phyloP scores from a whole-genome alignment of 2,329 filamentous ascomycete species.

The Cladosporium colombiae region DNA sequence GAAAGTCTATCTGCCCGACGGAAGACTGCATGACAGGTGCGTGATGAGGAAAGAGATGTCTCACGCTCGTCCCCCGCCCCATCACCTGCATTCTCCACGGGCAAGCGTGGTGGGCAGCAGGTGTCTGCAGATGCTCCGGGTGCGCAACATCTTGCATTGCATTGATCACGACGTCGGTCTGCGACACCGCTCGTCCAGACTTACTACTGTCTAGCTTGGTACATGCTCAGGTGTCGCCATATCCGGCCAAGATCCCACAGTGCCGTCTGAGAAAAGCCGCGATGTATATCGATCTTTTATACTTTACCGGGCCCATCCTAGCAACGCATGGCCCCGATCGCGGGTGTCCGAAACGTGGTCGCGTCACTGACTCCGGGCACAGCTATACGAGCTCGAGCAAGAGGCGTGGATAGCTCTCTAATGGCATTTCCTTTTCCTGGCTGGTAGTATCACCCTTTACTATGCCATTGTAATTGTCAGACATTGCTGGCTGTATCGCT shows the following conservation, averaged over 20 bases:
- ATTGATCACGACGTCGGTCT: background rate
- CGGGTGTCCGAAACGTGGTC: background rate
- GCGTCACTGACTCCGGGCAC: conserved; percentile 14
- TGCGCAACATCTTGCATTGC: background rate
- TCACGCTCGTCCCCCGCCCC: background rate
- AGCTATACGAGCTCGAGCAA: conserved; percentile 7
- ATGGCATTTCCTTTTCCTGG: conserved; percentile 3
- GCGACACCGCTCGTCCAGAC: background rate
- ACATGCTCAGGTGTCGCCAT: background rate
- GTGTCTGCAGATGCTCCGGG: background rate
- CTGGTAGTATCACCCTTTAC: background rate
- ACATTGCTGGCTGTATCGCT: background rate
- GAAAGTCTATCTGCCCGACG: background rate
- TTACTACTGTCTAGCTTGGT: background rate
- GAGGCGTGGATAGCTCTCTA: conserved; percentile 10
- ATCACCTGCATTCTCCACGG: background rate
- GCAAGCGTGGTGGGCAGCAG: background rate
- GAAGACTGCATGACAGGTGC: background rate
- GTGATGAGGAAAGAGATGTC: background rate
- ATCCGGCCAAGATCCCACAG: background rate
- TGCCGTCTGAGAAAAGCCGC: background rate
- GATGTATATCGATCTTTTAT: background rate
- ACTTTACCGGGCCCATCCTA: background rate
- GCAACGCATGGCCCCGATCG: background rate
- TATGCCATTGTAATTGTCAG: background rate